Conservation (phyloP, 768 basidiomycete species). For the Mrakia gelida region DNA sequence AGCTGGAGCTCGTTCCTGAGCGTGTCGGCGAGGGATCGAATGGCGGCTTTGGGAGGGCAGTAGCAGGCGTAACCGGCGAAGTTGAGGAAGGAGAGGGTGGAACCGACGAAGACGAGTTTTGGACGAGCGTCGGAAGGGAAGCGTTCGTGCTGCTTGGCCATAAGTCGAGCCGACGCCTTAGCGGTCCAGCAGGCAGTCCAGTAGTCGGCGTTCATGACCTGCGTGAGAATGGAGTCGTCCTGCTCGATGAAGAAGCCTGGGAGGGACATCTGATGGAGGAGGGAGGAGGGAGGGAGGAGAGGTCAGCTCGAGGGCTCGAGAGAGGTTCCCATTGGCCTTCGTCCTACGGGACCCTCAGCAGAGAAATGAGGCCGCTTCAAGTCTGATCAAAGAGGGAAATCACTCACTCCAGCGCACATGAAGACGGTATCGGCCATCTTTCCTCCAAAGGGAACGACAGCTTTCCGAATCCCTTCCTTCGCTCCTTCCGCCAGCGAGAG, state of each 20-base stretch:
- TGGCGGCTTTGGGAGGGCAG: conserved; percentile 76
- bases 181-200: conserved; percentile 56
- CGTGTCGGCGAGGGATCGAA: conserved; percentile 78
- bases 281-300: background rate
- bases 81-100: conserved; percentile 67
- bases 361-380: too few relatives aligned
- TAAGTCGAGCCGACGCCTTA: conserved; percentile 48
- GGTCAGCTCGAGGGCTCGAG: background rate
- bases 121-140: conserved; percentile 50
- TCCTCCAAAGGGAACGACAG: conserved; percentile 55
- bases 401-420: conserved; percentile 63
- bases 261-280: conserved; percentile 37
- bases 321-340: too few relatives aligned
- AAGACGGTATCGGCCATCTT: conserved; percentile 70
- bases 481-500: conserved; percentile 56
- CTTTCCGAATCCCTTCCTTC: conserved; percentile 59
- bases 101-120: conserved; percentile 72
- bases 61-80: conserved; percentile 76
- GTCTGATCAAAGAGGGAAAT: too few relatives aligned
- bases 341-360: too few relatives aligned
- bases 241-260: conserved; percentile 74
- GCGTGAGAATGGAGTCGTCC: conserved; percentile 55
- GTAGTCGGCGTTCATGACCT: conserved; percentile 59
- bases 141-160: conserved; percentile 8
- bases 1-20: conserved; percentile 73